Conservation (phyloP, 176 grass and related monocot genomes). For the Aegilops bicornis region DNA sequence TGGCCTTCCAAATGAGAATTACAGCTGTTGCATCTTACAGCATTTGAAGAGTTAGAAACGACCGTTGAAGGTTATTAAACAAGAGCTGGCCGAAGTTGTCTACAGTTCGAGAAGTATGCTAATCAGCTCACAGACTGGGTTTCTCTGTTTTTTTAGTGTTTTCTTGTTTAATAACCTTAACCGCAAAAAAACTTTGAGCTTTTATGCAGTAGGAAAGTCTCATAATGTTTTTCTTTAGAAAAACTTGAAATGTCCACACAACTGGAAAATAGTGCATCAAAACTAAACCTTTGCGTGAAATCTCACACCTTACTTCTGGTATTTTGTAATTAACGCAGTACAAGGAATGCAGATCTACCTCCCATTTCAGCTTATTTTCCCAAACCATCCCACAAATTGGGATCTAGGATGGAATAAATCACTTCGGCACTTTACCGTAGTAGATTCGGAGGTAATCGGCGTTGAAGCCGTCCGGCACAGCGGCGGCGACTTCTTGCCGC, state of each 20-base stretch:
- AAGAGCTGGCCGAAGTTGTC: not conserved
- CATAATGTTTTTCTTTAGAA: not conserved
- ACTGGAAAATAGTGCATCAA: not conserved
- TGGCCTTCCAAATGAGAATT: not conserved
- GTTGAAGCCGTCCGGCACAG: conserved; percentile 43
- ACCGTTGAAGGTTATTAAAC: not conserved
- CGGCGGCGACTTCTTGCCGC: conserved; percentile 1
- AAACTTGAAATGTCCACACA: not conserved
- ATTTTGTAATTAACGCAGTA: not conserved
- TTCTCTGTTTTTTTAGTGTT: not conserved
- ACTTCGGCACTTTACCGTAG: conserved; percentile 52
- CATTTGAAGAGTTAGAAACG: not conserved
- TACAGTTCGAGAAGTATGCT: not conserved
- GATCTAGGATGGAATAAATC: not conserved
- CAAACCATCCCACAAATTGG: not conserved
- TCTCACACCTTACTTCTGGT: not conserved
- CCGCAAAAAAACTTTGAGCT: too few species aligned
- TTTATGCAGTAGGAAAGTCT: not conserved
- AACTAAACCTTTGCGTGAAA: not conserved
- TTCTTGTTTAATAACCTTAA: not conserved
- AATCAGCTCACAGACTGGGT: not conserved
- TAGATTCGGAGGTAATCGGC: conserved; percentile 77
- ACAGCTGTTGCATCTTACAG: not conserved
- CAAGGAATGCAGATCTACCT: not conserved
- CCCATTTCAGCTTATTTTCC: not conserved